Evolutionary conservation across 1,139 yeast species (phyloP), one percentile per base, ranked within the genome.

Genomic region (Suhomyces panamericanus): DNA sequence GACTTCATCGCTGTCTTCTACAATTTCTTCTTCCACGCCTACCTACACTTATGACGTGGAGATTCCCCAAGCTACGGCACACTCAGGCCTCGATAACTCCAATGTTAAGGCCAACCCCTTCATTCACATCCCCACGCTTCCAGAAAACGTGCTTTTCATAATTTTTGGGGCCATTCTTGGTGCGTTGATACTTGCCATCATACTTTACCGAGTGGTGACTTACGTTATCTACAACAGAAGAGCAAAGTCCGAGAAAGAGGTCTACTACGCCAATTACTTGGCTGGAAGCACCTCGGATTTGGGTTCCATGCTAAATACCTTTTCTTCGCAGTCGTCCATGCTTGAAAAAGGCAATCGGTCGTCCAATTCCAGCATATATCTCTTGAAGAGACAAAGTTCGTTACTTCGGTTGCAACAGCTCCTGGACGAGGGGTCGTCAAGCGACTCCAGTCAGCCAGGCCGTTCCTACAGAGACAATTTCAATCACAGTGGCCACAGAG

Each of bases 141-240:
- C 73, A 0, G 57, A 61, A 30, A 70, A 71, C 30, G 57, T 77
- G 15, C 70, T 76, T n/a, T 76, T 77, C 53, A 70, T 76, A 16
- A 60, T 73, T 1, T 62, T 73, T 10, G 81, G 79, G 1, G 64
- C 64, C 0, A 56, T 73, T 9, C 45, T 75, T 3, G 63, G 64
- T 3, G 54, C 64, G 6, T 26, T 65, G 2, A 47, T 72, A 4
- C 35, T 62, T 10, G 48, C 58, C 7, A 38, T 67, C 3, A 43
- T 62, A 2, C 22, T 53, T 6, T 62, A 60, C 44, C 58, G 69
- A 40, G 38, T 69, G 6, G 52, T 59, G 15, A 50, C 57, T 9
- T 63, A 60, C 53, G 17, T 66, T 27, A 47, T 56, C 10, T 62
- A 64, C 30, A 51, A 56, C 33, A 50, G 55, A 24, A 61, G 59